phyloP scores from a whole-genome alignment of 805 yeast genomes.

The Starmera pachycereana region DNA sequence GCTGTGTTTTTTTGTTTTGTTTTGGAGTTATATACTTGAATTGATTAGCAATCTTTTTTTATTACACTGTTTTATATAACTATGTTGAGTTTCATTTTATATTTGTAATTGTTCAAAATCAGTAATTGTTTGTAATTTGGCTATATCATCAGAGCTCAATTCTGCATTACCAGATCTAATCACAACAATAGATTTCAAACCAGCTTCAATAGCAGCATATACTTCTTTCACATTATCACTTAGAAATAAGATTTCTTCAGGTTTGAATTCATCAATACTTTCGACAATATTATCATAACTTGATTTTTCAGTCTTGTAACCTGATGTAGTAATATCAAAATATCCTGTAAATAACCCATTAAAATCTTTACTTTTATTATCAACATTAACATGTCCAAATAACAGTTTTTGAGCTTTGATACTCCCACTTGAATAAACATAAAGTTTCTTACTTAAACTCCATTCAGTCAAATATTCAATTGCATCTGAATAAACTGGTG shows the following conservation, averaged over 20 bases:
- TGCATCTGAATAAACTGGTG: slow-evolving; percentile 74
- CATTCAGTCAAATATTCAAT: slow-evolving; percentile 40
- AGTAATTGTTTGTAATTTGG: slow-evolving; percentile 16
- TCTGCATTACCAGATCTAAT: slow-evolving; percentile 68
- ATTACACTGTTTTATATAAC: background rate
- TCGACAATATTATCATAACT: slow-evolving; percentile 52
- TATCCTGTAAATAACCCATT: slow-evolving; percentile 50
- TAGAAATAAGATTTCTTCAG: slow-evolving; percentile 43
- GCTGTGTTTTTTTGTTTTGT: background rate
- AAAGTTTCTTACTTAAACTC: slow-evolving; percentile 29
- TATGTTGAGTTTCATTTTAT: background rate
- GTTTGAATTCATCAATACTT: slow-evolving; percentile 23
- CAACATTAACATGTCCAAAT: slow-evolving; percentile 49
- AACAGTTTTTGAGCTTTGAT: slow-evolving; percentile 77
- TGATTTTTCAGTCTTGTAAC: slow-evolving; percentile 46
- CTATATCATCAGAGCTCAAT: slow-evolving; percentile 26
- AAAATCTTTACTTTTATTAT: slow-evolving; percentile 35
- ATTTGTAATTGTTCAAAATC: slow-evolving; percentile 20
- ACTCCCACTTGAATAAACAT: slow-evolving; percentile 85
- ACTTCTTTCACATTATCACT: slow-evolving; percentile 79
- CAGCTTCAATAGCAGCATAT: slow-evolving; percentile 60
- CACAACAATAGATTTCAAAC: slow-evolving; percentile 48
- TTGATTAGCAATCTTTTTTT: no score
- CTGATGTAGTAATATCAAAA: slow-evolving; percentile 80
- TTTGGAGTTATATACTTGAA: no score